Conservation (phyloP, 169 alveolate species). For the Plasmodium coatneyi region DNA sequence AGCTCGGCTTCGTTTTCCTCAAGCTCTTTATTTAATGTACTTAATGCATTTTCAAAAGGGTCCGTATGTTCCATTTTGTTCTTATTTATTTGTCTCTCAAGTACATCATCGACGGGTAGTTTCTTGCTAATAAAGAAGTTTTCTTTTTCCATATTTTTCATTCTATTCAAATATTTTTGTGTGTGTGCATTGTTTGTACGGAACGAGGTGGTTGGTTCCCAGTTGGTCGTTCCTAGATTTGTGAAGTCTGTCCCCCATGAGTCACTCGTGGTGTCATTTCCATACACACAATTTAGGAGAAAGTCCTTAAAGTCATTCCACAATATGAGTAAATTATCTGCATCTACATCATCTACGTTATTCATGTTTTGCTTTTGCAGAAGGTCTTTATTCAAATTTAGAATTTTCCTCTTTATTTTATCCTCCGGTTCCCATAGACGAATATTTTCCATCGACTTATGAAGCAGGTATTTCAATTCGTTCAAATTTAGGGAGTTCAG, state of each 20-base stretch:
- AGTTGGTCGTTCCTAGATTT: not conserved
- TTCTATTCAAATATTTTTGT: slow-evolving; percentile 5
- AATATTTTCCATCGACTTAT: slow-evolving; percentile 74
- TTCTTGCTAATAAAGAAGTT: slow-evolving; percentile 11
- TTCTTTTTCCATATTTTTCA: slow-evolving; percentile 52
- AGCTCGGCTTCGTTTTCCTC: slow-evolving; percentile 34
- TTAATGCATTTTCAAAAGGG: slow-evolving; percentile 43
- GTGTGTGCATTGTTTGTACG: not conserved
- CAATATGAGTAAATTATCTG: slow-evolving; percentile 38
- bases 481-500: slow-evolving; percentile 38
- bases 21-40: slow-evolving; percentile 16
- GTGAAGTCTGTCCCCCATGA: not conserved
- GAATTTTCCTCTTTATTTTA: slow-evolving; percentile 31
- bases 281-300: slow-evolving; percentile 55
- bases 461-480: slow-evolving; percentile 64
- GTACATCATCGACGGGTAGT: not conserved
- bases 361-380: slow-evolving; percentile 46
- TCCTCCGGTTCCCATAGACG: slow-evolving; percentile 75
- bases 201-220: not conserved
- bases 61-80: slow-evolving; percentile 15
- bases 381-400: slow-evolving; percentile 62
- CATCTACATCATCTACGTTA: slow-evolving; percentile 15
- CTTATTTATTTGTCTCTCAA: slow-evolving; percentile 22
- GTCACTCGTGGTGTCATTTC: slow-evolving; percentile 3
- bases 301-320: slow-evolving; percentile 76